Evolutionary conservation across 495 filamentous ascomycete genomes (phyloP).

Genomic region (Aspergillus ostianus): DNA sequence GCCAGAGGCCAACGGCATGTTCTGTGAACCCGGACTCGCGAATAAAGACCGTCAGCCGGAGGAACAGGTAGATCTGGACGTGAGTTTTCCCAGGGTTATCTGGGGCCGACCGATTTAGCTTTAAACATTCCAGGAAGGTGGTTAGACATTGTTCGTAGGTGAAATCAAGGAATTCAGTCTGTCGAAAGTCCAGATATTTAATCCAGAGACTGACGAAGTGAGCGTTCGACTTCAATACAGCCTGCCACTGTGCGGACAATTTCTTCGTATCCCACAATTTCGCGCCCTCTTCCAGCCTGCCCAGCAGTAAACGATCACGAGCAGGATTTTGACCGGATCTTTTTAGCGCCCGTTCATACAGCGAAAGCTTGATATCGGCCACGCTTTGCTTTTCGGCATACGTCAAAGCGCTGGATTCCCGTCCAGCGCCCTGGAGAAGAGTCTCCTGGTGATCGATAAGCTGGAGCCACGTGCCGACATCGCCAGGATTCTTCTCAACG

Average conservation of each 20-base stretch:
- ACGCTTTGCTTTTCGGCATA: constrained; percentile 62
- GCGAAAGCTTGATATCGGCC: constrained; percentile 73
- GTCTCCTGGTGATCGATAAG: constrained; percentile 73
- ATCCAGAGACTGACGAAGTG: constrained; percentile 66
- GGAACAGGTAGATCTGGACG: constrained; percentile 68
- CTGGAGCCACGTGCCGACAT: constrained; percentile 70
- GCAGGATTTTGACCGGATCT: constrained; percentile 44
- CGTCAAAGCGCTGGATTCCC: constrained; percentile 45
- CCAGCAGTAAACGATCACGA: constrained; percentile 58
- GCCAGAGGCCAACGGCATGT: constrained; percentile 76
- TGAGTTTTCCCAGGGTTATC: constrained; percentile 27
- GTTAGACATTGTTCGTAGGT: constrained; percentile 61
- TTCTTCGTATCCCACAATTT: constrained; percentile 69
- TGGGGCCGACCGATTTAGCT: constrained; percentile 37
- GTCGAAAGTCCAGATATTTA: constrained; percentile 71
- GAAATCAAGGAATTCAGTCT: constrained; percentile 66
- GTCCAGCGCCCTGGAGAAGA: constrained; percentile 47
- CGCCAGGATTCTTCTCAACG: constrained; percentile 60
- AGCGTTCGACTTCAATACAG: constrained; percentile 55
- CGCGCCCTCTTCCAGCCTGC: constrained; percentile 67
- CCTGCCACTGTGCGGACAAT: constrained; percentile 62
- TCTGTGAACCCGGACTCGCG: constrained; percentile 81
- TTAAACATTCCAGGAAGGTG: constrained; percentile 57
- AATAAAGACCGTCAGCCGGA: constrained; percentile 71
- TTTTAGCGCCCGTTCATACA: constrained; percentile 76